A percentile compares a stretch with the other conserved stretches of the same genome.
Evolutionary conservation across 179 eudicot species (phyloP).

Genomic region (Silene noctiflora): DNA sequence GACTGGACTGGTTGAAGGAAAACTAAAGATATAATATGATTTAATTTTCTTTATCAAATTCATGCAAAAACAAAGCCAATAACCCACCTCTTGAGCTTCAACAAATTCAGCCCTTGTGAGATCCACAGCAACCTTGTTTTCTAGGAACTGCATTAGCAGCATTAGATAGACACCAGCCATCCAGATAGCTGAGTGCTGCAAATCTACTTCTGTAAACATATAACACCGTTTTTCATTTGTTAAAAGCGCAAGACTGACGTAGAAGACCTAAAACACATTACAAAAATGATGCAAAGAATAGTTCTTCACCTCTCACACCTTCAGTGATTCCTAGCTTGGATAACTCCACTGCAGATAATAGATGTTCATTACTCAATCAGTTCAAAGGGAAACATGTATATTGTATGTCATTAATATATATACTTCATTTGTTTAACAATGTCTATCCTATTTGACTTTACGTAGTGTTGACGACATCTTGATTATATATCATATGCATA

Average conservation of each 20-base stretch:
- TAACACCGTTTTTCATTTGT: neutral
- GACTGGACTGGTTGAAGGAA: neutral
- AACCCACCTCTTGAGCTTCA: constrained; percentile 93
- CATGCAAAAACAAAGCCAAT: constrained; percentile 6
- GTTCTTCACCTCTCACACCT: constrained; percentile 58
- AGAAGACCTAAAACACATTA: neutral
- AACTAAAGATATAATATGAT: neutral
- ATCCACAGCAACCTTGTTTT: constrained; percentile 92
- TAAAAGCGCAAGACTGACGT: neutral
- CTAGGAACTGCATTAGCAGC: constrained; percentile 94
- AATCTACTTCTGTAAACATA: constrained; percentile 65
- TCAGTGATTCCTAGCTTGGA: constrained; percentile 74
- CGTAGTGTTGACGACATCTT: neutral
- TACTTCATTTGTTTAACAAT: neutral
- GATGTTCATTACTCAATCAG: neutral
- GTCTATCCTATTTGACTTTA: neutral
- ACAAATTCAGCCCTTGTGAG: constrained; percentile 88
- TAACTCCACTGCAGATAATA: constrained; percentile 69
- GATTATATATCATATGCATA: neutral
- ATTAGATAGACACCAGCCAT: constrained; percentile 87
- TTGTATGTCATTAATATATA: neutral
- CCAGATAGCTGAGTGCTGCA: constrained; percentile 95
- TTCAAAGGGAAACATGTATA: neutral
- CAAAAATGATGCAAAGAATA: constrained; percentile 1
- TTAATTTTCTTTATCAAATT: neutral